These are phyloP conservation scores for Cicer pinnatifidum DNA, from an alignment of 306 rosid genomes.

Conservation along the genomic window DNA sequence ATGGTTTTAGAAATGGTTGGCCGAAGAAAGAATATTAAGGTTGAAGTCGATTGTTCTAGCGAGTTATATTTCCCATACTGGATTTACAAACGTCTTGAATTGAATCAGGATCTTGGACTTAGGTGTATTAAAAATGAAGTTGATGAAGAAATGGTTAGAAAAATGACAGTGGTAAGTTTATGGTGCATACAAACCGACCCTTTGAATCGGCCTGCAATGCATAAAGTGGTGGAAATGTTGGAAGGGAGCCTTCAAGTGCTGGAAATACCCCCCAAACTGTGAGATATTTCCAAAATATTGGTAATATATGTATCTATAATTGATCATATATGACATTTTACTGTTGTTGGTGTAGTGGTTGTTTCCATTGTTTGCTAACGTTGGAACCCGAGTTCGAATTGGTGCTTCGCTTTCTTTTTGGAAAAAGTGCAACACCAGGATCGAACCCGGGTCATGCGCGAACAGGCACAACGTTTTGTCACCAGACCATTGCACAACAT, in stretches of 20 bases:
- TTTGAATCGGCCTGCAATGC: constrained; percentile 41
- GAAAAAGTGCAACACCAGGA: too few species aligned
- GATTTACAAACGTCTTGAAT: constrained; percentile 48
- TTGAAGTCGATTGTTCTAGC: constrained; percentile 31
- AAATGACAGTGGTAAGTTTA: constrained; percentile 48
- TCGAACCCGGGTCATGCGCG: too few species aligned
- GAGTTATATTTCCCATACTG: constrained; percentile 45
- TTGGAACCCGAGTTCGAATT: too few species aligned
- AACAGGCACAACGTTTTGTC: too few species aligned
- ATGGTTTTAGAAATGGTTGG: constrained; percentile 38
- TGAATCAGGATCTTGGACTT: constrained; percentile 37
- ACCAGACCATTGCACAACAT: too few species aligned
- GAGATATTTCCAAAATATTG: too few species aligned
- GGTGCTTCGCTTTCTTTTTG: too few species aligned
- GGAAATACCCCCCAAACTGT: constrained; percentile 48
- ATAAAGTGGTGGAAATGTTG: constrained; percentile 49
- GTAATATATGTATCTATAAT: too few species aligned
- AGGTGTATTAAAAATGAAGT: constrained; percentile 12
- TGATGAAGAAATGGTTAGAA: constrained; percentile 43
- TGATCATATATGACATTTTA: too few species aligned
- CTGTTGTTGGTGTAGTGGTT: too few species aligned
- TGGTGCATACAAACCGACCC: constrained; percentile 51
- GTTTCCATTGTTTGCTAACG: too few species aligned
- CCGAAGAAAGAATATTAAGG: constrained; percentile 11
- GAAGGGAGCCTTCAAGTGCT: constrained; percentile 33